Percentiles rank a stretch among this genome's conserved stretches.
phyloP scores from a whole-genome alignment of 805 yeast species.

The Zygosaccharomyces bisporus region DNA sequence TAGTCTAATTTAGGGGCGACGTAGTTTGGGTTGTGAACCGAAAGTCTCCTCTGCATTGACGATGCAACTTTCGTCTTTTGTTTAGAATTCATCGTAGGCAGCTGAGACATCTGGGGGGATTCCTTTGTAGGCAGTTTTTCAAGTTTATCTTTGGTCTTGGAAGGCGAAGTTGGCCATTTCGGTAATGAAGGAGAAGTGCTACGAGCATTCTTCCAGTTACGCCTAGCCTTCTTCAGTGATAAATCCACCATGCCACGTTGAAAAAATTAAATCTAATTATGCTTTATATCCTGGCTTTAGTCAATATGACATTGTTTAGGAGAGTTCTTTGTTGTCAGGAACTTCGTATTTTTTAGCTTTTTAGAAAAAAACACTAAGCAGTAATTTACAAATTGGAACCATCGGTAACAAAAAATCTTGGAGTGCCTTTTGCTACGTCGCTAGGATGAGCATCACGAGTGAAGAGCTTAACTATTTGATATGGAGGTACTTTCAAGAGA shows the following conservation, averaged over 20 bases:
- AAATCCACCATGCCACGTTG: conserved; percentile 36
- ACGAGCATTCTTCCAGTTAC: conserved; percentile 28
- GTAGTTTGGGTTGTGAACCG: conserved; percentile 37
- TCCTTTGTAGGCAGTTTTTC: conserved; percentile 19
- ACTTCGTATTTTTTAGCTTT: background rate
- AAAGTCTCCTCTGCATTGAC: conserved; percentile 44
- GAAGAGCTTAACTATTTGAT: conserved; percentile 83
- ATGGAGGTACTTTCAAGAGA: conserved; percentile 90
- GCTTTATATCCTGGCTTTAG: too few species aligned
- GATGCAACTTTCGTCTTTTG: conserved; percentile 40
- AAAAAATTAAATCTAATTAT: too few species aligned
- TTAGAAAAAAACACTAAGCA: conserved; percentile 1
- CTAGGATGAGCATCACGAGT: conserved; percentile 78
- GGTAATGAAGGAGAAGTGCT: conserved; percentile 16
- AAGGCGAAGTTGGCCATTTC: conserved; percentile 17
- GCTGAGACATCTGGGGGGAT: conserved; percentile 15
- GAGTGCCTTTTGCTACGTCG: background rate
- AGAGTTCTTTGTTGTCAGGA: background rate
- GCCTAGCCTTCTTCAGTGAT: conserved; percentile 34
- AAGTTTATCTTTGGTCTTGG: conserved; percentile 13
- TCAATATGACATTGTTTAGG: background rate
- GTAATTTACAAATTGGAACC: background rate
- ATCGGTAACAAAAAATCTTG: background rate
- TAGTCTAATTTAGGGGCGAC: conserved; percentile 32
- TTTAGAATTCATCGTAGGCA: conserved; percentile 37